Conservation (phyloP, 192 early-diverging fungal genomes). For the Mortierella claussenii region DNA sequence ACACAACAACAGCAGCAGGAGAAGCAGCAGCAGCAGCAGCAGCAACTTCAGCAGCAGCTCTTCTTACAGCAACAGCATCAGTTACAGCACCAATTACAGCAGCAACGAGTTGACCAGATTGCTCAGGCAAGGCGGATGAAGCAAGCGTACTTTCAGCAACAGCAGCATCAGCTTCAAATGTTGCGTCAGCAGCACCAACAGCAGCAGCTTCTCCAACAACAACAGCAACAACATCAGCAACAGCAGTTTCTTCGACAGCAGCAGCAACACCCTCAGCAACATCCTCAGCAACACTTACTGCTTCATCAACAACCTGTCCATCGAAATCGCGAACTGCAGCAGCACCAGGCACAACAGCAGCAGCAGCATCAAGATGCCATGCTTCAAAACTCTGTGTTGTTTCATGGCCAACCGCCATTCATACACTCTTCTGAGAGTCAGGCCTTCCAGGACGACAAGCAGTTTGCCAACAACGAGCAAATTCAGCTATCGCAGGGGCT, state of each 20-base stretch:
- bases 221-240: slow-evolving; percentile 17
- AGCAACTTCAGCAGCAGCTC: slow-evolving; percentile 17
- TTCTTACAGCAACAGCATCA: slow-evolving; percentile 23
- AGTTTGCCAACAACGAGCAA: too few species aligned
- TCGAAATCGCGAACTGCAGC: too few species aligned
- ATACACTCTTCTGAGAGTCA: too few species aligned
- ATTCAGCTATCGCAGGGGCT: not conserved
- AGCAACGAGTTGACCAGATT: slow-evolving; percentile 8
- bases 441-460: too few species aligned
- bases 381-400: slow-evolving; percentile 15
- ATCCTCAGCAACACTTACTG: too few species aligned
- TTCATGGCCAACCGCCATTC: slow-evolving; percentile 1
- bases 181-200: slow-evolving; percentile 17
- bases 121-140: slow-evolving; percentile 14
- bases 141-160: slow-evolving; percentile 16
- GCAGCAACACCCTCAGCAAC: too few species aligned
- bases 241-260: not conserved
- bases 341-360: slow-evolving; percentile 1
- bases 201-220: not conserved
- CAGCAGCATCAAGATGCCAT: not conserved
- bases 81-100: slow-evolving; percentile 11
- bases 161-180: slow-evolving; percentile 6
- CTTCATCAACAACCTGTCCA: too few species aligned
- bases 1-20: not conserved
- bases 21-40: slow-evolving; percentile 2